phyloP scores from a whole-genome alignment of 805 yeast genomes.

The Kodamaea hsintzibuensis region DNA sequence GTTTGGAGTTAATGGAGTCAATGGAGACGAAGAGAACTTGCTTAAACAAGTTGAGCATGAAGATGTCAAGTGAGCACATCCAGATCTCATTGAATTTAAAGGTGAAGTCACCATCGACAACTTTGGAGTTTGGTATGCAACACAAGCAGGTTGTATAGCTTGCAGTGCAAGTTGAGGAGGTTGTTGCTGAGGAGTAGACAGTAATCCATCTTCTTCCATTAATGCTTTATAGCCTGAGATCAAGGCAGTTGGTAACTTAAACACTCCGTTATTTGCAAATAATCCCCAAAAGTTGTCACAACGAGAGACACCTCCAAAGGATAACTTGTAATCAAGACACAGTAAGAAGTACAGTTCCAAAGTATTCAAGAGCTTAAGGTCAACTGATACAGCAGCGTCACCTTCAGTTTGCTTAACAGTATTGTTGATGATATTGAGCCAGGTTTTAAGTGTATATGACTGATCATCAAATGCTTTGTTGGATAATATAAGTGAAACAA shows the following conservation, averaged over 20 bases:
- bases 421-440: slow-evolving; percentile 30
- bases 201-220: slow-evolving; percentile 5
- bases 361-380: slow-evolving; percentile 26
- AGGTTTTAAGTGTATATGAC: slow-evolving; percentile 51
- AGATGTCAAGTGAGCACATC: background rate
- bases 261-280: slow-evolving; percentile 10
- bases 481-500: slow-evolving; percentile 28
- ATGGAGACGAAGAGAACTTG: slow-evolving; percentile 14
- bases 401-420: slow-evolving; percentile 10
- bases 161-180: background rate
- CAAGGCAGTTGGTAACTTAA: slow-evolving; percentile 12
- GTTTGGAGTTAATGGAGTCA: slow-evolving; percentile 26
- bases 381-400: slow-evolving; percentile 14
- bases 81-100: background rate
- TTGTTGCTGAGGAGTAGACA: background rate
- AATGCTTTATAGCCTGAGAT: slow-evolving; percentile 13
- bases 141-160: background rate
- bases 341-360: slow-evolving; percentile 30
- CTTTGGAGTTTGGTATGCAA: background rate
- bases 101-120: background rate
- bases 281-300: slow-evolving; percentile 27
- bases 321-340: slow-evolving; percentile 27
- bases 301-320: slow-evolving; percentile 20
- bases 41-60: background rate
- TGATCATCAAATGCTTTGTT: slow-evolving; percentile 52